These are phyloP conservation scores for Candolleomyces aberdarensis DNA, from an alignment of 768 basidiomycete genomes.

Conservation along the genomic window DNA sequence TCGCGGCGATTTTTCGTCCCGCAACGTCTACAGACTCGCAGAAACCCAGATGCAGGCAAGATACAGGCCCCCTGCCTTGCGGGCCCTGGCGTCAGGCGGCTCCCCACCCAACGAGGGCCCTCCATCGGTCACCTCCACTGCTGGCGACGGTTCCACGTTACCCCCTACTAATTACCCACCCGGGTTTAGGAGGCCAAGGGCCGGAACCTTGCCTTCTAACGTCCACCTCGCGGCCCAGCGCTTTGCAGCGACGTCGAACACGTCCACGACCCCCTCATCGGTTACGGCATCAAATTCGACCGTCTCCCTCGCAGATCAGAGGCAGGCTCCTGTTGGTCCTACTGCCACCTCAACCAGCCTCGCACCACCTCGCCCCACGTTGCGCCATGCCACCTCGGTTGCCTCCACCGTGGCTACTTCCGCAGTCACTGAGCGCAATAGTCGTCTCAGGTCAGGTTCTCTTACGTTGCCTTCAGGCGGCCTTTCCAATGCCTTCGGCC, in stretches of 20 bases:
- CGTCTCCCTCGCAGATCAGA: conserved; percentile 45
- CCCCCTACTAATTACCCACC: conserved; percentile 78
- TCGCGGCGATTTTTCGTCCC: conserved; percentile 7
- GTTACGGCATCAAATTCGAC: conserved; percentile 24
- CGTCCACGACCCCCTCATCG: conserved; percentile 34
- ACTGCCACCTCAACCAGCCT: conserved; percentile 40
- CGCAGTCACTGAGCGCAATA: conserved; percentile 61
- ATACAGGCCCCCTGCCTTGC: conserved; percentile 82
- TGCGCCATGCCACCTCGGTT: conserved; percentile 77
- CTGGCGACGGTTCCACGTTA: conserved; percentile 53
- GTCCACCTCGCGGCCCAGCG: conserved; percentile 84
- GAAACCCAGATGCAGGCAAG: conserved; percentile 58
- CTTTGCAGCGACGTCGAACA: conserved; percentile 66
- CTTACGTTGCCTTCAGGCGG: conserved; percentile 80
- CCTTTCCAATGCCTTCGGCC: conserved; percentile 80
- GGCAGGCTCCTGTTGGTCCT: conserved; percentile 41
- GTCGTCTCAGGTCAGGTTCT: conserved; percentile 89
- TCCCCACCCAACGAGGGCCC: conserved; percentile 70
- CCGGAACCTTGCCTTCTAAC: conserved; percentile 96
- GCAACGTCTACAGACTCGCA: conserved; percentile 31
- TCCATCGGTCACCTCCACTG: conserved; percentile 49
- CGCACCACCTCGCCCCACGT: conserved; percentile 52
- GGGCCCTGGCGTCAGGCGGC: conserved; percentile 64
- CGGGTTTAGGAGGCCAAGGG: conserved; percentile 92
- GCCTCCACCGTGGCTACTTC: conserved; percentile 53